A percentile compares a stretch with the other conserved stretches of the same genome.
Evolutionary conservation across 2,329 filamentous ascomycete genomes (phyloP).

Genomic region (Esteya vermicola): DNA sequence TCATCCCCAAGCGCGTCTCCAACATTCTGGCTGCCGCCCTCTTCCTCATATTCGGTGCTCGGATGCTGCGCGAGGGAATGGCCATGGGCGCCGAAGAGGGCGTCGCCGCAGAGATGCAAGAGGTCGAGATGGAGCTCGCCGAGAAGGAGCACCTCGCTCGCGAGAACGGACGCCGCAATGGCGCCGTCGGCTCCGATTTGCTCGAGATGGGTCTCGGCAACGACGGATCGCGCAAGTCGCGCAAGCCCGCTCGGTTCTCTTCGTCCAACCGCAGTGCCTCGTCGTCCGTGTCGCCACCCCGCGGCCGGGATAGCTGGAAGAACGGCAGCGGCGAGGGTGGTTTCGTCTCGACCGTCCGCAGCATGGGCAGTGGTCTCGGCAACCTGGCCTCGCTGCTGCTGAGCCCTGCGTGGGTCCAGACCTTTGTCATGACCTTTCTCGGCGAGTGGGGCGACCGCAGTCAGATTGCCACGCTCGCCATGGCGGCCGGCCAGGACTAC

Average conservation of each 20-base stretch:
- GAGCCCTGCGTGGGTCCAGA: conserved; percentile 96
- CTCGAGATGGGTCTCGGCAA: conserved; percentile 65
- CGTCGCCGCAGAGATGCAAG: conserved; percentile 92
- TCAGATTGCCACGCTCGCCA: conserved; percentile 96
- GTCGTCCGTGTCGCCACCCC: conserved; percentile 57
- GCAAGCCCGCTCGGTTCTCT: conserved; percentile 63
- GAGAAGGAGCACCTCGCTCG: conserved; percentile 75
- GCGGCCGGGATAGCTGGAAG: conserved; percentile 40
- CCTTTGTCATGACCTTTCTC: conserved; percentile 96
- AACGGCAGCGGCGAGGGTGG: conserved; percentile 23
- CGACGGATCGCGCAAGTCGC: conserved; percentile 40
- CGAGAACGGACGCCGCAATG: conserved; percentile 48
- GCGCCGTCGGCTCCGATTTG: conserved; percentile 39
- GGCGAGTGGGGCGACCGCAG: conserved; percentile 97
- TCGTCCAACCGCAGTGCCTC: conserved; percentile 70
- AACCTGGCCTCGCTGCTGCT: conserved; percentile 81
- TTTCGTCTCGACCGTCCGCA: conserved; percentile 37
- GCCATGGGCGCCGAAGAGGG: conserved; percentile 83
- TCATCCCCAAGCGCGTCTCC: conserved; percentile 84
- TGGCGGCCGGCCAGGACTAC: conserved; percentile 96
- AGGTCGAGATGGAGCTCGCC: conserved; percentile 85
- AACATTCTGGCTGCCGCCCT: conserved; percentile 72
- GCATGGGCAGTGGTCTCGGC: conserved; percentile 49
- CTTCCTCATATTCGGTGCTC: conserved; percentile 80
- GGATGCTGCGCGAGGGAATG: conserved; percentile 73